Percentiles rank a stretch among this genome's conserved stretches.
Evolutionary conservation across 495 filamentous ascomycete genomes (phyloP).

Genomic region (Aspergillus hancockii): DNA sequence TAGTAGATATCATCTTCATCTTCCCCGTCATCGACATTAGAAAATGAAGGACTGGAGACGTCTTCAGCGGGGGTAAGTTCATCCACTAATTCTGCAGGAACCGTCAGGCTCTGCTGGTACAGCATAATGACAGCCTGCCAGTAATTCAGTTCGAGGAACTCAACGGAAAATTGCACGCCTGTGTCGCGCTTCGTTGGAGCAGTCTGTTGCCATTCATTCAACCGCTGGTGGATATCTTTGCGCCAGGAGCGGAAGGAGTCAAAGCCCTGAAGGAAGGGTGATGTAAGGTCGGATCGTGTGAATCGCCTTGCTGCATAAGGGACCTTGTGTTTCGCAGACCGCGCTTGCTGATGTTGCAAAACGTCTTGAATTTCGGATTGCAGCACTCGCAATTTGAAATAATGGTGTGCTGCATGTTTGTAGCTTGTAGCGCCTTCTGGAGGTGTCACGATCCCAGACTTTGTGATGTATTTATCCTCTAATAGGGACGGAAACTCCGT

Average conservation of each 20-base stretch:
- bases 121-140: constrained; percentile 98
- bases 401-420: constrained; percentile 87
- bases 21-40: constrained; percentile 62
- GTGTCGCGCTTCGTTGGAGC: constrained; percentile 76
- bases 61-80: constrained; percentile 73
- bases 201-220: constrained; percentile 84
- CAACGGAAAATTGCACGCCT: constrained; percentile 80
- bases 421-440: constrained; percentile 65
- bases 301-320: constrained; percentile 65
- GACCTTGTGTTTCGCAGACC: constrained; percentile 45
- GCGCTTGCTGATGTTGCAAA: constrained; percentile 81
- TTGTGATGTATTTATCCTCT: constrained; percentile 88
- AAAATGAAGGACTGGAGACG: constrained; percentile 60
- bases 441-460: constrained; percentile 66
- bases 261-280: constrained; percentile 82
- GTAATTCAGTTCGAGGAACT: constrained; percentile 92
- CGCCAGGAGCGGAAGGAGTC: constrained; percentile 87
- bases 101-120: constrained; percentile 86
- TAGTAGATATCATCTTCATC: constrained; percentile 90
- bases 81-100: constrained; percentile 79
- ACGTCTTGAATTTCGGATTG: constrained; percentile 97
- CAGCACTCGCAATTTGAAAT: constrained; percentile 85
- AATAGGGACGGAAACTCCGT: constrained; percentile 88
- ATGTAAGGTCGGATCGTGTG: constrained; percentile 76
- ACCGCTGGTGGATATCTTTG: constrained; percentile 77